Evolutionary conservation across 352 stramenopile genomes (phyloP), one percentile per base, ranked within the genome.

Genomic region (Aphanomyces astaci): DNA sequence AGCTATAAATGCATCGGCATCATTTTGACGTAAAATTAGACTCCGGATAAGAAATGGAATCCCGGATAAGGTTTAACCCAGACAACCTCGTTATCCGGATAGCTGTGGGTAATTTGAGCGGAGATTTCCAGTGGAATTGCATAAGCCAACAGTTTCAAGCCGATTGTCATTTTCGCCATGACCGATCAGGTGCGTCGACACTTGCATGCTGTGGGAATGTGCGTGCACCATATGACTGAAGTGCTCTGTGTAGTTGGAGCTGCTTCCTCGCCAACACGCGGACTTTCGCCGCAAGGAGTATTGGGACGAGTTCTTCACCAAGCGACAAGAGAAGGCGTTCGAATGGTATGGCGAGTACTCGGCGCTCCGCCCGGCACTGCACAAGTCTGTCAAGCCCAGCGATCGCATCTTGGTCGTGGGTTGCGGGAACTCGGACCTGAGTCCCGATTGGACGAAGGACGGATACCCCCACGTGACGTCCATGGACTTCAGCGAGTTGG

Each of bases 281-380:
- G 79, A 90, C 46, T 90, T 90, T 75, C 76, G 80, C 39, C 78
- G 78, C 66, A 80, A 87, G 64, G 76, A 81, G 66, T 90, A 90
- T 73, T 90, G 82, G 82, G 79, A 90, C 68, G 36, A 65, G 49
- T 90, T 90, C 75, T 90, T 90, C 69, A 63, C 79, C 54, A 82
- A 88, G 71, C 78, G 82, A n/a, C 76, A 81, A 52, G 73, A 84
- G 55, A 70, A 85, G 53, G 81, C 84, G 5, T 93, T 93, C 60
- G 85, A 93, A 62, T 93, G 85, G 85, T 93, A 92, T 52, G 83
- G 84, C 10, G 73, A 84, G 51, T 92, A 83, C 33, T 52, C 66
- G 13, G 70, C 80, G 4, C 57, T 92, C 31, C 73, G 73, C n/a
- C 63, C 33, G 0, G 60, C 28, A 9, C 67, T 92, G 48, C 45